Evolutionary conservation across 345 rosid genomes (phyloP).

Genomic region (Boechera stricta): DNA sequence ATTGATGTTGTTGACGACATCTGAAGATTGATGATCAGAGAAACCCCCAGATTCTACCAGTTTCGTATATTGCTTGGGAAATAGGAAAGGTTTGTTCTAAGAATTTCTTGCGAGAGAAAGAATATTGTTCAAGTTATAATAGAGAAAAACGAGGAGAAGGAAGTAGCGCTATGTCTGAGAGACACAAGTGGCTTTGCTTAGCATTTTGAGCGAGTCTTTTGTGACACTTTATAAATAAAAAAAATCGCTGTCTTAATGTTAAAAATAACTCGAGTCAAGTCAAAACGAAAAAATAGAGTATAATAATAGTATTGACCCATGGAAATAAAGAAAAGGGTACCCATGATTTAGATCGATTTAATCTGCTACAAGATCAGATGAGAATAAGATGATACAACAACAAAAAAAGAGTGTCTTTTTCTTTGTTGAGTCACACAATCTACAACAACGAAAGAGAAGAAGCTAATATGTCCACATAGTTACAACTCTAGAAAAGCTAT

Average conservation of each 20-base stretch:
- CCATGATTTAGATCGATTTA: conserved; percentile 7
- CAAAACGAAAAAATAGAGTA: background rate
- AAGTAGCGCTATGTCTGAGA: conserved; percentile 22
- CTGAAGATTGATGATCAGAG: conserved; percentile 27
- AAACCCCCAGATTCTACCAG: conserved; percentile 7
- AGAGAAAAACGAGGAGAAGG: conserved; percentile 33
- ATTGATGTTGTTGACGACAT: conserved; percentile 38
- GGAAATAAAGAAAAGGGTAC: background rate
- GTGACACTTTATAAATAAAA: background rate
- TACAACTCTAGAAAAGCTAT: conserved; percentile 23
- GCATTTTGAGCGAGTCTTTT: conserved; percentile 44
- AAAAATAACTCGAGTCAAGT: background rate
- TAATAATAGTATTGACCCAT: background rate
- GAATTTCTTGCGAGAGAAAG: conserved; percentile 16
- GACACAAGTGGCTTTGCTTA: conserved; percentile 35
- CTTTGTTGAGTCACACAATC: conserved; percentile 22
- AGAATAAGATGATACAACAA: background rate
- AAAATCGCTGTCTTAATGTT: background rate
- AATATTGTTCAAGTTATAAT: background rate
- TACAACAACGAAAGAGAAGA: conserved; percentile 25
- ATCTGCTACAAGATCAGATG: conserved; percentile 3
- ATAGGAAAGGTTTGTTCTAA: conserved; percentile 34
- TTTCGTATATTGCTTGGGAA: conserved; percentile 7
- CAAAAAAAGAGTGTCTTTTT: background rate
- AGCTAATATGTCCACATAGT: conserved; percentile 24